Base-by-base conservation (phyloP, 768 basidiomycete species). In the Rubroboletus pulcherrimus region DNA sequence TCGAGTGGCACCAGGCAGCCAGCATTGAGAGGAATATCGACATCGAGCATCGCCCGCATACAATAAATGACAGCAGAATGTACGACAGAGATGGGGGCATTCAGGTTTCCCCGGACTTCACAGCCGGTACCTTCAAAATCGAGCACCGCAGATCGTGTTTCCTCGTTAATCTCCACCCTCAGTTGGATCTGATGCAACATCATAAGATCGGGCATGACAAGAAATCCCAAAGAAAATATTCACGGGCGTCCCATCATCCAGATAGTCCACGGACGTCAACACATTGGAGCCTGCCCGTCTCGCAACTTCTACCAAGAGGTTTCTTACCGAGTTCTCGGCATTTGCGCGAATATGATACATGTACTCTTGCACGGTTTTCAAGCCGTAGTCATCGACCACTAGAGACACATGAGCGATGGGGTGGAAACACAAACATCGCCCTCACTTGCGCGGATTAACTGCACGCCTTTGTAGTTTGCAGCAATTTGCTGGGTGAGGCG, bases 261-360 rank as follows among this genome's bases (percentile, higher is more conserved):
- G 79, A 68, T 93, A 88, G 68, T 96, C 95, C 49, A 87, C 72
- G 5, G 94, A 84, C 38, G 78, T 77, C 37, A 94, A 79, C 30
- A 81, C 65, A 58, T 81, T 86, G 34, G 77, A 77, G 4, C 90
- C 89, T 5, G 81, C 78, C 29, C 84, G 84, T 66, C 82, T 82
- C 34, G 77, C 89, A 7, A 92, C 89, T 49, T 87, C 81, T 44
- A 81, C 80, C 50, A 98, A 78, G 26, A 98, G 79, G 61, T 84
- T 84, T 49, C 95, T 81, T 4, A 98, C 95, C 12, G 89, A 91
- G 56, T 71, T 75, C 70, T 97, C 95, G 45, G 95, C 95, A 63
- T 96, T 98, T 34, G 78, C 73, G 30, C 90, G 86, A 68, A 96
- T 97, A 70, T 93, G 86, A 57, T 82, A 81, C 93, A 96, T 96